Percentiles rank a stretch among this genome's conserved stretches.
Conservation (phyloP, 2,329 filamentous ascomycete genomes). For the Pleurostoma richardsiae region DNA sequence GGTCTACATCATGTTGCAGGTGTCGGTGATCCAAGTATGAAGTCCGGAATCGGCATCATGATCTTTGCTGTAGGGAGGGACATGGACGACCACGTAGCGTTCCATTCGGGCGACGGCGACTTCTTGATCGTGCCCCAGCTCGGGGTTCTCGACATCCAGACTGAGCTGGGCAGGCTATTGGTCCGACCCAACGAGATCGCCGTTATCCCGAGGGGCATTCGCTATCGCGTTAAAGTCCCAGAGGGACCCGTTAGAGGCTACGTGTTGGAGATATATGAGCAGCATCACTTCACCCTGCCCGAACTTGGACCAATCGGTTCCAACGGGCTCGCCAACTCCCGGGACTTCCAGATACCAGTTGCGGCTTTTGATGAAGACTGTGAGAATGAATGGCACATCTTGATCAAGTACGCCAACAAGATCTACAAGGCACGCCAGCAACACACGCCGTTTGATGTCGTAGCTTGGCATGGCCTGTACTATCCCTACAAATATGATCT, state of each 20-base stretch:
- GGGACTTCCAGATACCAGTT: slow-evolving; percentile 57
- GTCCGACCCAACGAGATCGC: slow-evolving; percentile 61
- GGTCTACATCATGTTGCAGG: slow-evolving; percentile 62
- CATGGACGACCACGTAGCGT: slow-evolving; percentile 61
- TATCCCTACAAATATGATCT: slow-evolving; percentile 66
- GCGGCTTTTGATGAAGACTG: slow-evolving; percentile 46
- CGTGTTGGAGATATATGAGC: slow-evolving; percentile 51
- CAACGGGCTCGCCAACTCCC: slow-evolving; percentile 51
- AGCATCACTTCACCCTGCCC: slow-evolving; percentile 52
- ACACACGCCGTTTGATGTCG: slow-evolving; percentile 62
- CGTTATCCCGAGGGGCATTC: slow-evolving; percentile 57
- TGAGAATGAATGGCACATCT: slow-evolving; percentile 31
- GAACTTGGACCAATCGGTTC: slow-evolving; percentile 55
- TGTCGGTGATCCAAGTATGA: slow-evolving; percentile 68
- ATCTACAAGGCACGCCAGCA: slow-evolving; percentile 53
- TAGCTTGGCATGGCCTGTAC: slow-evolving; percentile 65
- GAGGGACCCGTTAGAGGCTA: slow-evolving; percentile 55
- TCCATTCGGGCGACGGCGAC: slow-evolving; percentile 64
- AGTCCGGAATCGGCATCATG: slow-evolving; percentile 65
- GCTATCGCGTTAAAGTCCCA: slow-evolving; percentile 26
- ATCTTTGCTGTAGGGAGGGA: slow-evolving; percentile 68
- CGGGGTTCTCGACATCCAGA: slow-evolving; percentile 59
- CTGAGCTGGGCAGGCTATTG: slow-evolving; percentile 56
- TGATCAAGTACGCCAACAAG: slow-evolving; percentile 52
- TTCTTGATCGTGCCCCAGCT: slow-evolving; percentile 63